Conservation (phyloP, 257 asterid genomes). For the Nicotiana attenuata region DNA sequence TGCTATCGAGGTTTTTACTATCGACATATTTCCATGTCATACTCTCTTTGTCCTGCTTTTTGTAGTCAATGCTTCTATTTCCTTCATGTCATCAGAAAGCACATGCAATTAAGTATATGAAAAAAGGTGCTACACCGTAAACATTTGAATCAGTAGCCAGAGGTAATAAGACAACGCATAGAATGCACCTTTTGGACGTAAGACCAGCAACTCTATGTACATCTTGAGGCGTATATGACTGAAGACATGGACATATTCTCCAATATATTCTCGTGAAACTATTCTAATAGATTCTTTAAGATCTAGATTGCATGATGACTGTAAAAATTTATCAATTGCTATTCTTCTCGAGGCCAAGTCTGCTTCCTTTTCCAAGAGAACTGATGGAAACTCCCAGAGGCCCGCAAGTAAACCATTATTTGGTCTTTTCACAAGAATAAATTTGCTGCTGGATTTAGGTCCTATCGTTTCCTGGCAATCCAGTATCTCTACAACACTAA, state of each 20-base stretch:
- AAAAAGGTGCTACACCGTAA: background rate
- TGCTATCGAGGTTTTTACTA: constrained; percentile 47
- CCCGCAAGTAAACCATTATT: constrained; percentile 90
- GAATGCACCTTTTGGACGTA: constrained; percentile 49
- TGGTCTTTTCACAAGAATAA: constrained; percentile 84
- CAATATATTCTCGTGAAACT: constrained; percentile 77
- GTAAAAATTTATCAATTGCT: constrained; percentile 52
- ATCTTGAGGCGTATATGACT: constrained; percentile 90
- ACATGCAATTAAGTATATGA: background rate
- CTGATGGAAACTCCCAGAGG: constrained; percentile 98
- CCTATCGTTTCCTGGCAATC: constrained; percentile 29
- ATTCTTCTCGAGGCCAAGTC: constrained; percentile 55
- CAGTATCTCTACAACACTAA: constrained; percentile 81
- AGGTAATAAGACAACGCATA: background rate
- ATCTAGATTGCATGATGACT: constrained; percentile 58
- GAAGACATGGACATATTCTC: constrained; percentile 72
- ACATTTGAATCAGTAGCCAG: background rate
- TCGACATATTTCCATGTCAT: constrained; percentile 71
- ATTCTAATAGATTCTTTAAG: constrained; percentile 41
- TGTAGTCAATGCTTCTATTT: constrained; percentile 24
- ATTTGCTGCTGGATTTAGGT: constrained; percentile 47
- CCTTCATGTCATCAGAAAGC: constrained; percentile 39
- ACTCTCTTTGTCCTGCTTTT: constrained; percentile 27
- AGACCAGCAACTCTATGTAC: constrained; percentile 66
- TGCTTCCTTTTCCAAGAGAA: constrained; percentile 61